Evolutionary conservation across 257 asterid genomes (phyloP).

Genomic region (Nicotiana sylvestris): DNA sequence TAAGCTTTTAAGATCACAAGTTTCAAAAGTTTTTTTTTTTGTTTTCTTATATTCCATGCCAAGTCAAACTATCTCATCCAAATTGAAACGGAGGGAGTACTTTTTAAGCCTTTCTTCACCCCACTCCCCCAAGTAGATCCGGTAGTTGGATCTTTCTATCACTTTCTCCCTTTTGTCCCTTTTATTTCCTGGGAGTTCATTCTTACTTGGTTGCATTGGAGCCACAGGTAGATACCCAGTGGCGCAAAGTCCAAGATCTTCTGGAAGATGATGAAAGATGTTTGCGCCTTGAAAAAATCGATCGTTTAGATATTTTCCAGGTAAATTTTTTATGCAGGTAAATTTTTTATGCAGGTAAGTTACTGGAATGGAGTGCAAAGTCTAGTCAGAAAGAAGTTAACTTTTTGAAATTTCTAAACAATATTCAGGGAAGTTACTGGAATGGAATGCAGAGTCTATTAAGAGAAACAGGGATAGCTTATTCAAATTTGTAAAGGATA

Average conservation of each 20-base stretch:
- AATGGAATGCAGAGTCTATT: neutral
- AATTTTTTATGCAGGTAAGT: conserved; percentile 2
- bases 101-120: conserved; percentile 7
- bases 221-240: conserved; percentile 84
- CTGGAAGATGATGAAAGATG: conserved; percentile 96
- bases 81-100: too few relatives aligned
- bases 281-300: conserved; percentile 84
- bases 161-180: neutral
- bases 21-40: too few relatives aligned
- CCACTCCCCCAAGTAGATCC: neutral
- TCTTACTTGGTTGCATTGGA: neutral
- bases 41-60: too few relatives aligned
- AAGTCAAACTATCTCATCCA: too few relatives aligned
- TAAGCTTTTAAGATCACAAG: too few relatives aligned
- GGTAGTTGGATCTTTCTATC: neutral
- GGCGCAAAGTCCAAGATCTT: conserved; percentile 97
- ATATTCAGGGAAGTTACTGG: neutral
- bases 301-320: conserved; percentile 88
- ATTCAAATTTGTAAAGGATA: conserved; percentile 1
- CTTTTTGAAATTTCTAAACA: neutral
- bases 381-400: neutral
- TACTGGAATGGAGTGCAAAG: neutral
- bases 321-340: conserved; percentile 30
- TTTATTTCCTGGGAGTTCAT: neutral
- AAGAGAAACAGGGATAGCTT: neutral